Base-by-base conservation (phyloP, 164 flowering plant genomes). In the Berberis thunbergii region DNA sequence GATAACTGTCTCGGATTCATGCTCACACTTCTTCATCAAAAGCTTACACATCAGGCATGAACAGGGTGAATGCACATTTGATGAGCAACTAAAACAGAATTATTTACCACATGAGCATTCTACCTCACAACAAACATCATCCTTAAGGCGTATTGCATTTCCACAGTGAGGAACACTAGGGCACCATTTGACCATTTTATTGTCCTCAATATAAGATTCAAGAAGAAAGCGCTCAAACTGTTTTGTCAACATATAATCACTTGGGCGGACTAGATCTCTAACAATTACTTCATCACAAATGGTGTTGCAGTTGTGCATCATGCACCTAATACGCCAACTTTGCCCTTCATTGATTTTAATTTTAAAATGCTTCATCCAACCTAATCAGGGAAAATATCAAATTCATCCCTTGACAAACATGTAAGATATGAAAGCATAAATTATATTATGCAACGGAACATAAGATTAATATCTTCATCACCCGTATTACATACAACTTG, bases 151-250 rank as follows among this genome's bases (percentile, higher is more conserved):
- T 59, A 91, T 89, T 7, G 98, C 98, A 78, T 89, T 89, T 64
- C 98, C 98, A 72, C 98, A 91, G 64, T 89, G 92, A 6, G 98
- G 98, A 74, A 79, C 82, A 69, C 96, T 89, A 41, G 98, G 98
- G 73, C 97, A 91, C 97, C 97, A 91, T 73, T 87, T 91, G 48
- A 88, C 94, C 80, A 64, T 83, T 69, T 72, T 80, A 67, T 91
- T 91, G 73, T 87, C 96, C 59, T 87, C 96, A 53, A 91, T 84
- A 64, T 87, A 91, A 10, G 97, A 91, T 63, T 91, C 90, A 40
- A 88, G 72, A 69, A 88, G 91, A 73, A 80, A 82, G 55, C 87
- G 87, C 44, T 91, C 96, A 76, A 86, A 91, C 63, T 83, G 85
- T 63, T 82, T 84, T 6, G 96, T 90, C 54, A 91, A 57, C 69